phyloP scores from a whole-genome alignment of 257 asterid genomes.

The Ocimum tenuiflorum region DNA sequence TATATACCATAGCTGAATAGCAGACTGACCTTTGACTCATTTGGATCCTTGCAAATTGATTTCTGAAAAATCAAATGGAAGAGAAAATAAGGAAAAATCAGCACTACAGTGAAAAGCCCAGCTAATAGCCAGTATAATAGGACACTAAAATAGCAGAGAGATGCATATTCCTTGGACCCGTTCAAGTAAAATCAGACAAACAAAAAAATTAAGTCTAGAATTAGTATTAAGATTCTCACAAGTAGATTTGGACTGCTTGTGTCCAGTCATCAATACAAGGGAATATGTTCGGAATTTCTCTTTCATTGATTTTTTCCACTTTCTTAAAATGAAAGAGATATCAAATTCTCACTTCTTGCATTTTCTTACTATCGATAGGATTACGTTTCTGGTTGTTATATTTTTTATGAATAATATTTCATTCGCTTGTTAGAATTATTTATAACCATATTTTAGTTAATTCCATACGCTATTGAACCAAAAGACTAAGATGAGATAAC shows the following conservation, averaged over 20 bases:
- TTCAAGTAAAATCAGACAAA: neutral
- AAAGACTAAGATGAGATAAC: neutral
- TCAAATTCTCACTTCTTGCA: neutral
- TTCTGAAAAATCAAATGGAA: constrained; percentile 45
- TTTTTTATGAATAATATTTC: neutral
- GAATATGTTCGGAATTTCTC: too few species aligned
- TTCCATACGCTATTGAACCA: neutral
- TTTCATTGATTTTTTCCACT: too few species aligned
- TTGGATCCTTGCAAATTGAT: constrained; percentile 75
- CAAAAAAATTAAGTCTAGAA: too few species aligned
- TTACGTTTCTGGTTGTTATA: neutral
- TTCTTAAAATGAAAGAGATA: neutral
- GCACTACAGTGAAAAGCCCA: neutral
- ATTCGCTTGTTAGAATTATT: neutral
- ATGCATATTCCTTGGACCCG: neutral
- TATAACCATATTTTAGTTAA: neutral
- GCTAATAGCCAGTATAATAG: neutral
- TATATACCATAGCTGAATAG: neutral
- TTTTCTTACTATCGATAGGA: neutral
- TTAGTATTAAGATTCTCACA: too few species aligned
- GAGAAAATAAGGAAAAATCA: constrained; percentile 16
- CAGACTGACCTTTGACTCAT: constrained; percentile 57
- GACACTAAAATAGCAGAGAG: neutral
- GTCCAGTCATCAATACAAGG: too few species aligned
- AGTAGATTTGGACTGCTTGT: too few species aligned